Conservation (phyloP, 2,329 filamentous ascomycete genomes). For the Fusarium nurragi region DNA sequence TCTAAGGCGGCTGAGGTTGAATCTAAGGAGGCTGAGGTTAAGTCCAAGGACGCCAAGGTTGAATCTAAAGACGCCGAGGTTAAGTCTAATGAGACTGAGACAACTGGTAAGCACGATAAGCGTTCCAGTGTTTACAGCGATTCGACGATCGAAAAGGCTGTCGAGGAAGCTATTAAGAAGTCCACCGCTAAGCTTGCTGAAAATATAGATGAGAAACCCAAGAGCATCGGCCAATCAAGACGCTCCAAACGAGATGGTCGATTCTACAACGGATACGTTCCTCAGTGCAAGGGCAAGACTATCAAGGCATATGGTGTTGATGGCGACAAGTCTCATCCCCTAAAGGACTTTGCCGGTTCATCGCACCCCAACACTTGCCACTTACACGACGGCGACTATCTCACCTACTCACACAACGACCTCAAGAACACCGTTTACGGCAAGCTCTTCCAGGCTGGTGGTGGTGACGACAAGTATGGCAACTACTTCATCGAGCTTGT, state of each 20-base stretch:
- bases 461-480: conserved; percentile 15
- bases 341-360: conserved; percentile 13
- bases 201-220: conserved; percentile 5
- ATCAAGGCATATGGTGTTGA: conserved; percentile 22
- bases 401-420: conserved; percentile 21
- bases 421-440: conserved; percentile 28
- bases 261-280: conserved; percentile 32
- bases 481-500: conserved; percentile 31
- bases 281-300: conserved; percentile 20
- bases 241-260: conserved; percentile 22
- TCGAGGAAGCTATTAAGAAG: conserved; percentile 21
- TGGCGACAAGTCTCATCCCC: not conserved
- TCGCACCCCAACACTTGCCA: conserved; percentile 35
- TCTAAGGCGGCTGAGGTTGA: not conserved
- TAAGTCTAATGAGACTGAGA: not conserved
- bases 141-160: conserved; percentile 18
- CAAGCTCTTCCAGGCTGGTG: conserved; percentile 1
- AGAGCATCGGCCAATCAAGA: not conserved
- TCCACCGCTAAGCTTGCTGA: conserved; percentile 16
- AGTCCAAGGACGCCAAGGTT: not conserved
- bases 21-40: not conserved
- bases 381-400: conserved; percentile 27
- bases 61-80: not conserved
- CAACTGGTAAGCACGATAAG: conserved; percentile 10
- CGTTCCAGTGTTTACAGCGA: conserved; percentile 14